Evolutionary conservation across 2,329 filamentous ascomycete genomes (phyloP).

Genomic region (Diaporthe australafricana): DNA sequence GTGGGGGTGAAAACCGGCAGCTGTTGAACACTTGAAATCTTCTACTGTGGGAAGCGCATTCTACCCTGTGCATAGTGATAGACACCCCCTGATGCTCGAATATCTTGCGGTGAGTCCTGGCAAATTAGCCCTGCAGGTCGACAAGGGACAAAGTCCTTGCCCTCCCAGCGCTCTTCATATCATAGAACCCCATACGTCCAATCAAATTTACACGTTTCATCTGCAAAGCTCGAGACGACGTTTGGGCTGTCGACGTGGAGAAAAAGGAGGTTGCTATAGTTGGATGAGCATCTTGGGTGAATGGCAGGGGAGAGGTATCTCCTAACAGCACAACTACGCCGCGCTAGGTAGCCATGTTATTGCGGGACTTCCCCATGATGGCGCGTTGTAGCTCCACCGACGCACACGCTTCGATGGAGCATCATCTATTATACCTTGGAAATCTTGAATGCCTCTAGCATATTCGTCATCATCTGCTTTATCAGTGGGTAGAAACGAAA

Average conservation of each 20-base stretch:
- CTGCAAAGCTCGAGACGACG: background rate
- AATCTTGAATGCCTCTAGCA: background rate
- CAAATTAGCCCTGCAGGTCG: background rate
- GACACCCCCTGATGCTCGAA: background rate
- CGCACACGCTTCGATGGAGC: background rate
- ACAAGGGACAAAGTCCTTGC: background rate
- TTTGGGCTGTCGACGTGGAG: background rate
- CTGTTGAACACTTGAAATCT: background rate
- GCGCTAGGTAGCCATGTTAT: background rate
- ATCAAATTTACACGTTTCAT: no score
- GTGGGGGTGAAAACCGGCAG: background rate
- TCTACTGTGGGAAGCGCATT: background rate
- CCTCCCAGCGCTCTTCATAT: background rate
- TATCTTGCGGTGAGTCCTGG: background rate
- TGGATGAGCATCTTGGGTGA: no score
- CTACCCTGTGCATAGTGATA: background rate
- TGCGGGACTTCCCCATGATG: background rate
- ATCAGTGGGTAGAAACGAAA: background rate
- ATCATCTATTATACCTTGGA: background rate
- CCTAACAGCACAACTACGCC: background rate
- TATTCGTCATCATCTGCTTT: constrained; percentile 21
- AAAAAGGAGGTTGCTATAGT: background rate
- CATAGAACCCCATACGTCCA: no score
- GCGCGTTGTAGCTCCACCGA: background rate
- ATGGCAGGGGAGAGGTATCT: background rate